A percentile compares a stretch with the other conserved stretches of the same genome.
Conservation (phyloP, 2,329 filamentous ascomycete species). For the Talaromyces sp. region DNA sequence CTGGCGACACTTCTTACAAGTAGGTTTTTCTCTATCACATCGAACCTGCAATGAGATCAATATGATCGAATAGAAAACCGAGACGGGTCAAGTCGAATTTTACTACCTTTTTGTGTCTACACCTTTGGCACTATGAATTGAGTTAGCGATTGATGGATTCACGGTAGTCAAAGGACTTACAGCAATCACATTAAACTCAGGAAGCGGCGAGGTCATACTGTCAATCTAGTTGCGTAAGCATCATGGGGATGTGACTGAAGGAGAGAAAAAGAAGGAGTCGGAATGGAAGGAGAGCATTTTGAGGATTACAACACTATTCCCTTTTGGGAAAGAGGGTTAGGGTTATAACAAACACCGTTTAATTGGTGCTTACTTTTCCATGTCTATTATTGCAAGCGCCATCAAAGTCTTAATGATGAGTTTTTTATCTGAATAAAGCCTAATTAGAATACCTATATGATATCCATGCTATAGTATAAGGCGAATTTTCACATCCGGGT, state of each 20-base stretch:
- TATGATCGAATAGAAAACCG: not conserved
- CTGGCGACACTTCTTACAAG: not conserved
- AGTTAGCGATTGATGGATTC: not conserved
- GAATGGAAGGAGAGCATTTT: not conserved
- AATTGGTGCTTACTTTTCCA: not conserved
- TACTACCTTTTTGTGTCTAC: not conserved
- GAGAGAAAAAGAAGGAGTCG: not conserved
- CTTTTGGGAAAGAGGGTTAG: not conserved
- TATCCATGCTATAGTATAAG: not conserved
- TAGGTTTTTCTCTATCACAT: not conserved
- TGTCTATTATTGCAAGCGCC: not conserved
- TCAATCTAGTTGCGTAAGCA: not conserved
- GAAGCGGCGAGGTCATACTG: not conserved
- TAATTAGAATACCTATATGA: not conserved
- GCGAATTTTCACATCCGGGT: not conserved
- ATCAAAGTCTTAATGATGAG: not conserved
- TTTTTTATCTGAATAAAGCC: not conserved
- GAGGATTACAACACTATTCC: not conserved
- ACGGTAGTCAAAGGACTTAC: not conserved
- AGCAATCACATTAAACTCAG: not conserved
- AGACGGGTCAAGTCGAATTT: not conserved
- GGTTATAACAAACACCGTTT: not conserved
- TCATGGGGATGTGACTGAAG: not conserved
- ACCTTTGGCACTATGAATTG: not conserved
- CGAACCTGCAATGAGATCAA: not conserved